Conservation (phyloP, 306 rosid species). For the Glycyrrhiza uralensis region DNA sequence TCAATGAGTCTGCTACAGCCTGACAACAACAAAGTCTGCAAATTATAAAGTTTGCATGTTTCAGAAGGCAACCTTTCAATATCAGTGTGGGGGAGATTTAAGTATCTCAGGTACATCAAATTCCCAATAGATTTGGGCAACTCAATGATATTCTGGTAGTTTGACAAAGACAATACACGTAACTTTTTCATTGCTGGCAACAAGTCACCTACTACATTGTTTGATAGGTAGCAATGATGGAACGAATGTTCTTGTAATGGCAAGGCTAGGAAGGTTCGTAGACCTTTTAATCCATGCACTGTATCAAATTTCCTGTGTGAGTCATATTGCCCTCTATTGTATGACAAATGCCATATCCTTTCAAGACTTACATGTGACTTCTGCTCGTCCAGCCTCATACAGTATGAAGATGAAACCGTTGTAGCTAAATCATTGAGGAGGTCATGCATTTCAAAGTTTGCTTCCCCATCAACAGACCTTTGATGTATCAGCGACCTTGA, state of each 20-base stretch:
- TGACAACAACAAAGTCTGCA: slow-evolving; percentile 23
- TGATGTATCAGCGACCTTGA: slow-evolving; percentile 19
- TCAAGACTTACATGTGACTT: background rate
- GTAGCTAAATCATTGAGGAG: slow-evolving; percentile 33
- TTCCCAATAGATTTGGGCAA: slow-evolving; percentile 1
- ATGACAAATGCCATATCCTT: slow-evolving; percentile 24
- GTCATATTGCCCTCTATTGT: background rate
- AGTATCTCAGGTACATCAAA: slow-evolving; percentile 23
- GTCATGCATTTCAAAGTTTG: slow-evolving; percentile 15
- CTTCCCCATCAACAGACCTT: background rate
- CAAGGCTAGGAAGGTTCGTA: background rate
- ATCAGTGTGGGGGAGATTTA: background rate
- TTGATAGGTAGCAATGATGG: background rate
- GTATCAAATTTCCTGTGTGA: background rate
- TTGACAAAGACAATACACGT: slow-evolving; percentile 2
- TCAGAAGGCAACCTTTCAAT: background rate
- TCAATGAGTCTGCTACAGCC: background rate
- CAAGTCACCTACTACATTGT: background rate
- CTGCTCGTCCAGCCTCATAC: background rate
- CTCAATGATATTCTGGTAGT: background rate
- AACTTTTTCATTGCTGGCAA: background rate
- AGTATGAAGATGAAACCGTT: background rate
- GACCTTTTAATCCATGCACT: background rate
- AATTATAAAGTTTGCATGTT: slow-evolving; percentile 3
- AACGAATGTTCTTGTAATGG: background rate